These are phyloP conservation scores for Plasmodium ovale DNA, from an alignment of 169 alveolate genomes.

Conservation along the genomic window DNA sequence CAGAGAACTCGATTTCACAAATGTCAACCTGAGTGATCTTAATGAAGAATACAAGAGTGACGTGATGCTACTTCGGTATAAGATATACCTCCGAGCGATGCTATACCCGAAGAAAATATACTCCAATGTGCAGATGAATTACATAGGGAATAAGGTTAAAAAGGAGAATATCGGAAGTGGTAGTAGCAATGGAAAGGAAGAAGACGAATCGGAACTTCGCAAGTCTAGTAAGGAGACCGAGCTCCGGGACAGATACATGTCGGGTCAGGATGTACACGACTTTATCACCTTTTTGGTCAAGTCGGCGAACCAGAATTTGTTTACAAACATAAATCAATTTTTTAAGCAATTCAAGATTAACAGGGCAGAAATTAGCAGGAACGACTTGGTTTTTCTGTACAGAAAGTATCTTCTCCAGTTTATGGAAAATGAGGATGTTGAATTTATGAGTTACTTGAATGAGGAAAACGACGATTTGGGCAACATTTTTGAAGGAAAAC, in stretches of 20 bases:
- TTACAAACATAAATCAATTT: constrained; percentile 75
- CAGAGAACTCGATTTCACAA: constrained; percentile 69
- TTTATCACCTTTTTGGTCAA: constrained; percentile 71
- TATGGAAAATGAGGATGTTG: constrained; percentile 77
- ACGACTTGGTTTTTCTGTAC: constrained; percentile 73
- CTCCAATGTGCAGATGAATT: constrained; percentile 68
- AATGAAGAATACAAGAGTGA: constrained; percentile 75
- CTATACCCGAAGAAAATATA: constrained; percentile 64
- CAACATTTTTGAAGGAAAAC: constrained; percentile 1
- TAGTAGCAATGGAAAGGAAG: neutral
- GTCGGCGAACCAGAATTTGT: constrained; percentile 72
- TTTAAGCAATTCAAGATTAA: constrained; percentile 74
- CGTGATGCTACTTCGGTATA: constrained; percentile 47
- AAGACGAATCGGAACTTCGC: neutral
- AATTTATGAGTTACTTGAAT: constrained; percentile 63
- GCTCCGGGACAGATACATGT: constrained; percentile 37
- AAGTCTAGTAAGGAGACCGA: neutral
- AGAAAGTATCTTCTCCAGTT: constrained; percentile 71
- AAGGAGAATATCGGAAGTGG: constrained; percentile 12
- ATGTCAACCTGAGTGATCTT: constrained; percentile 46
- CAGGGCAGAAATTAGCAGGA: constrained; percentile 76
- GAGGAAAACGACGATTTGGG: constrained; percentile 61
- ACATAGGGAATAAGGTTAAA: constrained; percentile 8
- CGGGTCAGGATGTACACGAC: constrained; percentile 75
- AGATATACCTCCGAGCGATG: constrained; percentile 60